Evolutionary conservation across 768 basidiomycete genomes (phyloP).

Genomic region (Mycena olivaceomarginata): DNA sequence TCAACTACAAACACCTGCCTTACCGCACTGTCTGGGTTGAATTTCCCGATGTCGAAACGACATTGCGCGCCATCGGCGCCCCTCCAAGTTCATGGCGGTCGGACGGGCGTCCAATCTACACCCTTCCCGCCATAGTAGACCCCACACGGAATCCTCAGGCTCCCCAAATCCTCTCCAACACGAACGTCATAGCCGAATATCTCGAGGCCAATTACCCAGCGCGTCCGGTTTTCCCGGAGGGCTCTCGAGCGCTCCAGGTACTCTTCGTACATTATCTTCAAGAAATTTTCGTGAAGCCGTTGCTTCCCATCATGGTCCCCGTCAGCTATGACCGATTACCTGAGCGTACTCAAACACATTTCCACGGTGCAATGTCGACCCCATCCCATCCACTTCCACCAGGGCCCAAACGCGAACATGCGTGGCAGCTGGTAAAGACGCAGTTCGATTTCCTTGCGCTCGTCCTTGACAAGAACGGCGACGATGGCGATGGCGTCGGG

Average conservation of each 20-base stretch:
- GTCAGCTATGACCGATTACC: conserved; percentile 78
- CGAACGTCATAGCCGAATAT: conserved; percentile 81
- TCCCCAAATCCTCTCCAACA: conserved; percentile 75
- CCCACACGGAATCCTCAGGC: conserved; percentile 64
- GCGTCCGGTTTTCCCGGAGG: conserved; percentile 82
- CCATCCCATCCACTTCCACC: conserved; percentile 31
- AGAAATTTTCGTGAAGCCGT: conserved; percentile 78
- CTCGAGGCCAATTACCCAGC: conserved; percentile 82
- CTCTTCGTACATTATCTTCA: conserved; percentile 84
- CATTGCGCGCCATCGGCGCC: conserved; percentile 75
- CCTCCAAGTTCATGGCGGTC: conserved; percentile 71
- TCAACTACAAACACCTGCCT: conserved; percentile 86
- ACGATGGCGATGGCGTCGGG: conserved; percentile 67
- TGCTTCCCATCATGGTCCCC: conserved; percentile 83
- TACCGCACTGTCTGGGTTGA: conserved; percentile 85
- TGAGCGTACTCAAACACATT: conserved; percentile 71
- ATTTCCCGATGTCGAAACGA: conserved; percentile 79
- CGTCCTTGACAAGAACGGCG: conserved; percentile 67
- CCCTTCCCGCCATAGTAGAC: conserved; percentile 83
- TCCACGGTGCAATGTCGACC: conserved; percentile 51
- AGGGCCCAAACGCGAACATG: conserved; percentile 63
- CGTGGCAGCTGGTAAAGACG: conserved; percentile 66
- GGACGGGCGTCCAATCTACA: conserved; percentile 79
- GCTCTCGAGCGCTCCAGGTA: conserved; percentile 79
- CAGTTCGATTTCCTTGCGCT: conserved; percentile 67